Evolutionary conservation across 1,139 yeast species (phyloP).

Genomic region (Yamadazyma trypodendri): DNA sequence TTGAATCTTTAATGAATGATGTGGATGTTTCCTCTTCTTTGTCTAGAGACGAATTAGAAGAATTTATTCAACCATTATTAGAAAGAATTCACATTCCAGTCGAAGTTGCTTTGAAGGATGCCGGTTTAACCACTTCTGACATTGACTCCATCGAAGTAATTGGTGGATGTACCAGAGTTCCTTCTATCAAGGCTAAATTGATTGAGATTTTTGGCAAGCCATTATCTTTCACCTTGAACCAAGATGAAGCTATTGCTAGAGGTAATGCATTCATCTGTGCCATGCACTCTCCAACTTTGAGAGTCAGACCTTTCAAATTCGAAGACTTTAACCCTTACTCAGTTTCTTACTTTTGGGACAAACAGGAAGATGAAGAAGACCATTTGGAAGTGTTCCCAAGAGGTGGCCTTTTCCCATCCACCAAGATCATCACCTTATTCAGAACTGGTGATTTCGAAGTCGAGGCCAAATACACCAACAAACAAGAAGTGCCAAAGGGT

Average conservation of each 20-base stretch:
- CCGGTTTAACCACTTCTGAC: constrained; percentile 69
- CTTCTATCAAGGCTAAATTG: constrained; percentile 80
- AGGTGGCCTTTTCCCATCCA: constrained; percentile 90
- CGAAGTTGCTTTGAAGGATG: constrained; percentile 77
- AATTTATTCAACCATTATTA: constrained; percentile 77
- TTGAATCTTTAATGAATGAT: constrained; percentile 97
- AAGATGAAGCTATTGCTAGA: constrained; percentile 98
- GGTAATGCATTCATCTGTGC: constrained; percentile 99
- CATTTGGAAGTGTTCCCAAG: constrained; percentile 96
- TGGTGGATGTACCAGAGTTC: constrained; percentile 99
- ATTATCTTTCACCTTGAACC: constrained; percentile 93
- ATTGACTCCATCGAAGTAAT: constrained; percentile 90
- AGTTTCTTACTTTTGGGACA: constrained; percentile 94
- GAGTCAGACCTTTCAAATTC: constrained; percentile 98
- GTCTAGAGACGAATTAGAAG: constrained; percentile 92
- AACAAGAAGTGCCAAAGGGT: constrained; percentile 70
- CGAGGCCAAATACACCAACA: constrained; percentile 82
- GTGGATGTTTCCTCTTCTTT: constrained; percentile 90
- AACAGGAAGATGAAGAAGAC: constrained; percentile 87
- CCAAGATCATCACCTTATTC: constrained; percentile 91
- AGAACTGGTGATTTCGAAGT: constrained; percentile 87
- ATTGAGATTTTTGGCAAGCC: constrained; percentile 81
- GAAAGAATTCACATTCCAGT: constrained; percentile 75
- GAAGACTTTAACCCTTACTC: constrained; percentile 92
- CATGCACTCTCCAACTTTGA: constrained; percentile 96